These are phyloP conservation scores for Cutaneotrichosporon curvatum DNA, from an alignment of 1,284 basidiomycete genomes.

Conservation along the genomic window DNA sequence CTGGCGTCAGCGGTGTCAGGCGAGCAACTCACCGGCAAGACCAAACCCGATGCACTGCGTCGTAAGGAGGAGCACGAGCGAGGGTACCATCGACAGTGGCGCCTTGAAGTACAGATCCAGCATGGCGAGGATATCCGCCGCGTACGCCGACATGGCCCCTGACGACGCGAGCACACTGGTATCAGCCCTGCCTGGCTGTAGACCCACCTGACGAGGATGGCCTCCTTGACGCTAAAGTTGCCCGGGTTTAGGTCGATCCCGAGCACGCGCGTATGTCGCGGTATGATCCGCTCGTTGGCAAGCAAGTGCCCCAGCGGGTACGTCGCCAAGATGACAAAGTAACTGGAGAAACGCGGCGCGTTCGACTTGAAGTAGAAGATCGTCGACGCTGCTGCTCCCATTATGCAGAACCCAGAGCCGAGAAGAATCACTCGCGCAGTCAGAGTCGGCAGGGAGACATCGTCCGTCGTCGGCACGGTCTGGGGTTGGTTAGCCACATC, in stretches of 20 bases:
- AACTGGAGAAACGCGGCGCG: slow-evolving; percentile 50
- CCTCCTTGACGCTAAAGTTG: slow-evolving; percentile 49
- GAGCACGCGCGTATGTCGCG: slow-evolving; percentile 24
- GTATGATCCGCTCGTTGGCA: slow-evolving; percentile 35
- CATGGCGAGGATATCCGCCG: slow-evolving; percentile 48
- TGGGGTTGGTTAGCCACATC: slow-evolving; percentile 12
- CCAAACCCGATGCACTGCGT: slow-evolving; percentile 54
- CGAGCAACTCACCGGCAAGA: slow-evolving; percentile 44
- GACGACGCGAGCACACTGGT: slow-evolving; percentile 49
- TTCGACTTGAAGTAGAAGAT: slow-evolving; percentile 51
- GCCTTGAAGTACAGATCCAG: slow-evolving; percentile 47
- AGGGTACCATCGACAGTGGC: slow-evolving; percentile 38
- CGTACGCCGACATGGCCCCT: slow-evolving; percentile 47
- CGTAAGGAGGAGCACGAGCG: slow-evolving; percentile 52
- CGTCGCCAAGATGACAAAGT: slow-evolving; percentile 52
- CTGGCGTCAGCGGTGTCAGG: slow-evolving; percentile 11
- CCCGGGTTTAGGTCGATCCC: slow-evolving; percentile 49
- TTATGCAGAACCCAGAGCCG: slow-evolving; percentile 51
- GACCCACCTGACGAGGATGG: slow-evolving; percentile 39
- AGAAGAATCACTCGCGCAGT: slow-evolving; percentile 51
- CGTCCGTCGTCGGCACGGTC: slow-evolving; percentile 52
- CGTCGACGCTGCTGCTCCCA: slow-evolving; percentile 50
- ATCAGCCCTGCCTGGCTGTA: not conserved
- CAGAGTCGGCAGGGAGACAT: slow-evolving; percentile 50
- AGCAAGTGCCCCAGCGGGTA: slow-evolving; percentile 48